Conservation (phyloP, 1,139 yeast genomes). For the Lodderomyces jiufengensis region DNA sequence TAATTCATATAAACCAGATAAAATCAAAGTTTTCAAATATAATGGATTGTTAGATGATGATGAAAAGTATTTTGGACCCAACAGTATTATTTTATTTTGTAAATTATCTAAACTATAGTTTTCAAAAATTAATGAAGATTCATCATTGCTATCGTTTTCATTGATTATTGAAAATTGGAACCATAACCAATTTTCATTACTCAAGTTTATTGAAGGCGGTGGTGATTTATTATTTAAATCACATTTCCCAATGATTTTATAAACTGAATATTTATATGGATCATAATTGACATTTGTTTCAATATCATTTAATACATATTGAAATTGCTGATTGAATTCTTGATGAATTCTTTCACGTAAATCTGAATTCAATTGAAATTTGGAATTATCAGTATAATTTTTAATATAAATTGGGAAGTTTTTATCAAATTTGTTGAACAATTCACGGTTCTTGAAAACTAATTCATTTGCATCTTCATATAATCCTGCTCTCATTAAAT, state of each 20-base stretch:
- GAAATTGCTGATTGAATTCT: constrained; percentile 84
- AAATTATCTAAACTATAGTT: constrained; percentile 70
- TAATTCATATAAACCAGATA: constrained; percentile 77
- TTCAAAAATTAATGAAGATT: constrained; percentile 55
- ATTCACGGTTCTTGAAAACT: constrained; percentile 35
- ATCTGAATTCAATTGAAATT: constrained; percentile 54
- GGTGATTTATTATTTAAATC: constrained; percentile 74
- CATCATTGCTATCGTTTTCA: constrained; percentile 36
- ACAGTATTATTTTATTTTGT: constrained; percentile 65
- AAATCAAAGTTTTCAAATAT: constrained; percentile 70
- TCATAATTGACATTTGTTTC: constrained; percentile 61
- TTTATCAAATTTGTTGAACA: constrained; percentile 78
- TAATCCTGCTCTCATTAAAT: constrained; percentile 80
- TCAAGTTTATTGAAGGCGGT: constrained; percentile 65
- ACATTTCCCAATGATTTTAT: constrained; percentile 89
- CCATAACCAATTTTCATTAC: constrained; percentile 98
- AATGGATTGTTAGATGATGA: constrained; percentile 61
- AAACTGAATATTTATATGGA: constrained; percentile 87
- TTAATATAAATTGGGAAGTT: constrained; percentile 78
- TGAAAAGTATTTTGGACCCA: constrained; percentile 70
- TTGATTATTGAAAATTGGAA: constrained; percentile 75
- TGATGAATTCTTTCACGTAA: constrained; percentile 67
- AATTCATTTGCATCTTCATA: constrained; percentile 65
- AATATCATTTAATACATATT: constrained; percentile 49
- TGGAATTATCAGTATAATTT: constrained; percentile 63